Conservation (phyloP, 306 rosid genomes). For the Gleditsia sinensis region DNA sequence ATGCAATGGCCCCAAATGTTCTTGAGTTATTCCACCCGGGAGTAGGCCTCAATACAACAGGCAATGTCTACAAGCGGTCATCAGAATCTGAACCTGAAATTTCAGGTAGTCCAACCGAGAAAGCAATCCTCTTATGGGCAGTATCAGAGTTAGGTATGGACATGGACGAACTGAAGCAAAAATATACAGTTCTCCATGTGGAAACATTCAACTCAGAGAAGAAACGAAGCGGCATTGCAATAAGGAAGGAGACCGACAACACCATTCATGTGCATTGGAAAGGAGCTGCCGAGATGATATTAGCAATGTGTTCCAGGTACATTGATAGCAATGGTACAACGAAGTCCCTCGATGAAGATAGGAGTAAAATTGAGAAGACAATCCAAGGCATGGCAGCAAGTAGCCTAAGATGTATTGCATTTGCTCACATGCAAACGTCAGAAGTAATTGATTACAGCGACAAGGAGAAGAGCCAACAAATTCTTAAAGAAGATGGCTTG, state of each 20-base stretch:
- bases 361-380: slow-evolving; percentile 46
- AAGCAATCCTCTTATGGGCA: slow-evolving; percentile 81
- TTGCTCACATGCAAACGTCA: slow-evolving; percentile 56
- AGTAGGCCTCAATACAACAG: slow-evolving; percentile 77
- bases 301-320: slow-evolving; percentile 72
- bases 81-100: slow-evolving; percentile 61
- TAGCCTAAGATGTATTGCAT: slow-evolving; percentile 86
- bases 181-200: slow-evolving; percentile 56
- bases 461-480: slow-evolving; percentile 25
- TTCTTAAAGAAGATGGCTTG: slow-evolving; percentile 56
- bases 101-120: slow-evolving; percentile 88
- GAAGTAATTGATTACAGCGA: slow-evolving; percentile 41
- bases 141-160: slow-evolving; percentile 64
- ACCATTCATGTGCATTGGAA: slow-evolving; percentile 78
- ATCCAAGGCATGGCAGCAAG: slow-evolving; percentile 92
- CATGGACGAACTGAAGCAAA: slow-evolving; percentile 60
- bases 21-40: slow-evolving; percentile 62
- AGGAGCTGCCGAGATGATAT: slow-evolving; percentile 88
- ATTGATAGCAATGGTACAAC: slow-evolving; percentile 47
- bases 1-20: slow-evolving; percentile 42
- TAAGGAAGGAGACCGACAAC: slow-evolving; percentile 49
- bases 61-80: slow-evolving; percentile 57
- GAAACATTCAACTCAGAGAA: slow-evolving; percentile 85
- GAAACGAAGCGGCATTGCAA: slow-evolving; percentile 79
- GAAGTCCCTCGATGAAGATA: slow-evolving; percentile 53